These are phyloP conservation scores for Pythium insidiosum DNA, from an alignment of 352 stramenopile species.

Conservation along the genomic window DNA sequence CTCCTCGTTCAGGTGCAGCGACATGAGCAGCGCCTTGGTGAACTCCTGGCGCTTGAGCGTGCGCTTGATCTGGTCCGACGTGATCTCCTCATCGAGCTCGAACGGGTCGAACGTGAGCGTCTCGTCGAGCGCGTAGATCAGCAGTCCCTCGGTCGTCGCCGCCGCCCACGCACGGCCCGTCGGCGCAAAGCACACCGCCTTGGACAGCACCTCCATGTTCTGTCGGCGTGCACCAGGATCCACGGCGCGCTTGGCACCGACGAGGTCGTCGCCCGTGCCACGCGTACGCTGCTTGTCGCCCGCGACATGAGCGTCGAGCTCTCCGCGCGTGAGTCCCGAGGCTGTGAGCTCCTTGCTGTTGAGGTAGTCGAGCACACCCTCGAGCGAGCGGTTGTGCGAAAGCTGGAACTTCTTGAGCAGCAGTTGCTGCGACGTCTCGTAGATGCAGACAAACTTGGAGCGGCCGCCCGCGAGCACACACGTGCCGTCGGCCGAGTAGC, in stretches of 20 bases:
- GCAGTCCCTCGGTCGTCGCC: slow-evolving; percentile 95
- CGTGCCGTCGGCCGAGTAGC: slow-evolving; percentile 97
- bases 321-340: slow-evolving; percentile 52
- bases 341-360: slow-evolving; percentile 86
- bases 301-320: slow-evolving; percentile 65
- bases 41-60: slow-evolving; percentile 88
- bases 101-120: slow-evolving; percentile 98
- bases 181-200: slow-evolving; percentile 95
- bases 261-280: slow-evolving; percentile 38
- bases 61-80: slow-evolving; percentile 86
- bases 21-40: slow-evolving; percentile 92
- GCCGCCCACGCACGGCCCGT: slow-evolving; percentile 95
- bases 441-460: slow-evolving; percentile 99
- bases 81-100: slow-evolving; percentile 97
- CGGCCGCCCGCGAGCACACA: slow-evolving; percentile 96
- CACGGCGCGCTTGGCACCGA: slow-evolving; percentile 85
- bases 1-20: slow-evolving; percentile 95
- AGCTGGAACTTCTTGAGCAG: slow-evolving; percentile 99
- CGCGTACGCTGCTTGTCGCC: slow-evolving; percentile 3
- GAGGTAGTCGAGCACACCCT: slow-evolving; percentile 96
- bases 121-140: slow-evolving; percentile 96
- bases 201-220: slow-evolving; percentile 83
- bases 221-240: slow-evolving; percentile 87
- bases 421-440: slow-evolving; percentile 92
- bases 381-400: slow-evolving; percentile 94